Evolutionary conservation across 31 red algal genomes (phyloP).

Genomic region (Endocladia muricata): DNA sequence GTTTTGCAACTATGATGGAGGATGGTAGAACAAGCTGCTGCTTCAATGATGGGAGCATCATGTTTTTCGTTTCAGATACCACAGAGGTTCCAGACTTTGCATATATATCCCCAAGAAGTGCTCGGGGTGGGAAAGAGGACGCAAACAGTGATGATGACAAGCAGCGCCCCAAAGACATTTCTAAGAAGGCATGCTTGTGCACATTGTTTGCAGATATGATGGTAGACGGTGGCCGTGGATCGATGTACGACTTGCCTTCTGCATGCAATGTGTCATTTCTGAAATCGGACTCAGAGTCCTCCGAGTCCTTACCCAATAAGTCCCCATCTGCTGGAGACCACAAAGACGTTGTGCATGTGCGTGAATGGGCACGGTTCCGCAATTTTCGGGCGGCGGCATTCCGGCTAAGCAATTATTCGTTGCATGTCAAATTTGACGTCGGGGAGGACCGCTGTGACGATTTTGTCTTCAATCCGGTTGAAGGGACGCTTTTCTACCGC

Average conservation of each 20-base stretch:
- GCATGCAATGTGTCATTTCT: constrained; percentile 33
- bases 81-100: constrained; percentile 31
- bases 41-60: constrained; percentile 47
- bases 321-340: neutral
- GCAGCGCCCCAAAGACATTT: constrained; percentile 9
- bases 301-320: neutral
- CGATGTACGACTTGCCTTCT: constrained; percentile 26
- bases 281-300: constrained; percentile 10
- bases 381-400: constrained; percentile 23
- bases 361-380: constrained; percentile 19
- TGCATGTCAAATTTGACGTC: constrained; percentile 28
- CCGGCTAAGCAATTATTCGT: constrained; percentile 29
- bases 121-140: neutral
- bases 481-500: constrained; percentile 4
- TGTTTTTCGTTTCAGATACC: constrained; percentile 13
- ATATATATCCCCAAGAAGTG: constrained; percentile 1
- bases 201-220: constrained; percentile 30
- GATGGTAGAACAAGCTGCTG: constrained; percentile 33
- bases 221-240: neutral
- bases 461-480: neutral
- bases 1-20: constrained; percentile 43
- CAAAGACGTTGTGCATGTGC: constrained; percentile 20
- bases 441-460: constrained; percentile 22
- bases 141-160: neutral
- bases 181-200: constrained; percentile 41